These are phyloP conservation scores for Lophiotrema nucula DNA, from an alignment of 495 filamentous ascomycete species.

Conservation along the genomic window DNA sequence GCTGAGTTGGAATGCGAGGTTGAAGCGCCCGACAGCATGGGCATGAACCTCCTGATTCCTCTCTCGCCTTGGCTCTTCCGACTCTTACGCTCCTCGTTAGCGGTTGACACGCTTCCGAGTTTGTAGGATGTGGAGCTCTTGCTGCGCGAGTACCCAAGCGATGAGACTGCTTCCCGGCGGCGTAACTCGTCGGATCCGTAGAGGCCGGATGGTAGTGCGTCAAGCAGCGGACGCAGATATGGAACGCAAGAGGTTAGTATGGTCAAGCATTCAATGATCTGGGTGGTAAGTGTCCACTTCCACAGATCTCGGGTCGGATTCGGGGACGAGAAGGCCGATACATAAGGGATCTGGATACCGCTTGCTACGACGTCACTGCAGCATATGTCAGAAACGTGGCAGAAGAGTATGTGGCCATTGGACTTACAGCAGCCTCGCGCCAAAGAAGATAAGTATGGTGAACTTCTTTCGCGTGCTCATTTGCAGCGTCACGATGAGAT, in stretches of 20 bases:
- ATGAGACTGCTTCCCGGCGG: conserved; percentile 8
- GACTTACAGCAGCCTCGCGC: conserved; percentile 20
- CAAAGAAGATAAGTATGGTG: conserved; percentile 24
- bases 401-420: neutral
- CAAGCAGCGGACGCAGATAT: conserved; percentile 22
- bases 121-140: conserved; percentile 8
- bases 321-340: conserved; percentile 2
- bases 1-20: conserved; percentile 20
- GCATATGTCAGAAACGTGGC: neutral
- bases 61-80: conserved; percentile 1
- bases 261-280: conserved; percentile 21
- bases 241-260: conserved; percentile 27
- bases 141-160: neutral
- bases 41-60: conserved; percentile 9
- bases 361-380: conserved; percentile 20
- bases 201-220: conserved; percentile 15
- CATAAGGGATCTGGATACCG: conserved; percentile 17
- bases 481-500: conserved; percentile 23
- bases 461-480: conserved; percentile 24
- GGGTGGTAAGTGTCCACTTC: conserved; percentile 27
- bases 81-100: neutral
- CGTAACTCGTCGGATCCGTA: conserved; percentile 24
- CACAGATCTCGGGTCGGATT: conserved; percentile 20
- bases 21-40: conserved; percentile 1
- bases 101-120: neutral